These are phyloP conservation scores for Botrytis sinoallii DNA, from an alignment of 2,329 filamentous ascomycete genomes.

Conservation along the genomic window DNA sequence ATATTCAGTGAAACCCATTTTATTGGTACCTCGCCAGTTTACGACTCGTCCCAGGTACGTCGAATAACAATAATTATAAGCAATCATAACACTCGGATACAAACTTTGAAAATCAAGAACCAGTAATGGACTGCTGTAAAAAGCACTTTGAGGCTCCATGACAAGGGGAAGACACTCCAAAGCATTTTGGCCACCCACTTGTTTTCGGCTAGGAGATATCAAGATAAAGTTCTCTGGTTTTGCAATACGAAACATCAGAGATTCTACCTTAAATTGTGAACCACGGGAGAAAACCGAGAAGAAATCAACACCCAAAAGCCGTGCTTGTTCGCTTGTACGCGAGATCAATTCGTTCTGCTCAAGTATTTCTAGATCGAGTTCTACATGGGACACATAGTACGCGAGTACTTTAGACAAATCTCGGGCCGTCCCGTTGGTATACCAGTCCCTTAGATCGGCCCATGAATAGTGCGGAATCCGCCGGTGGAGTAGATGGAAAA, in stretches of 20 bases:
- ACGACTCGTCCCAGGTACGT: slow-evolving; percentile 86
- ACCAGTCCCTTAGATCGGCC: slow-evolving; percentile 78
- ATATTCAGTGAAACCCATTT: slow-evolving; percentile 93
- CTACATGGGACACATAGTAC: slow-evolving; percentile 73
- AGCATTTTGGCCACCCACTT: slow-evolving; percentile 91
- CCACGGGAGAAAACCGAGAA: slow-evolving; percentile 93
- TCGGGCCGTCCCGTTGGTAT: slow-evolving; percentile 62
- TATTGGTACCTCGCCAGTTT: slow-evolving; percentile 85
- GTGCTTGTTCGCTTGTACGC: slow-evolving; percentile 89
- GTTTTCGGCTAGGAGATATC: slow-evolving; percentile 83
- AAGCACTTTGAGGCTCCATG: slow-evolving; percentile 94
- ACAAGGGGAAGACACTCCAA: slow-evolving; percentile 91
- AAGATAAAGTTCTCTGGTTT: slow-evolving; percentile 94
- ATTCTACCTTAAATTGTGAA: slow-evolving; percentile 98
- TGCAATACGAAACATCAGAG: slow-evolving; percentile 96
- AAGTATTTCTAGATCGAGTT: slow-evolving; percentile 84
- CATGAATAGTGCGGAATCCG: slow-evolving; percentile 86
- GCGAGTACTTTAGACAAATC: slow-evolving; percentile 72
- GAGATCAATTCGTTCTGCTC: slow-evolving; percentile 86
- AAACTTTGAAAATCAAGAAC: slow-evolving; percentile 95
- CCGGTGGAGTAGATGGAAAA: slow-evolving; percentile 82
- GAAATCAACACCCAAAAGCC: slow-evolving; percentile 91
- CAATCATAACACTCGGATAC: slow-evolving; percentile 98
- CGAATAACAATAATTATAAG: slow-evolving; percentile 98
- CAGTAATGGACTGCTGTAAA: slow-evolving; percentile 84